These are phyloP conservation scores for Carnegiea gigantea DNA, from an alignment of 179 eudicot genomes.

Conservation along the genomic window DNA sequence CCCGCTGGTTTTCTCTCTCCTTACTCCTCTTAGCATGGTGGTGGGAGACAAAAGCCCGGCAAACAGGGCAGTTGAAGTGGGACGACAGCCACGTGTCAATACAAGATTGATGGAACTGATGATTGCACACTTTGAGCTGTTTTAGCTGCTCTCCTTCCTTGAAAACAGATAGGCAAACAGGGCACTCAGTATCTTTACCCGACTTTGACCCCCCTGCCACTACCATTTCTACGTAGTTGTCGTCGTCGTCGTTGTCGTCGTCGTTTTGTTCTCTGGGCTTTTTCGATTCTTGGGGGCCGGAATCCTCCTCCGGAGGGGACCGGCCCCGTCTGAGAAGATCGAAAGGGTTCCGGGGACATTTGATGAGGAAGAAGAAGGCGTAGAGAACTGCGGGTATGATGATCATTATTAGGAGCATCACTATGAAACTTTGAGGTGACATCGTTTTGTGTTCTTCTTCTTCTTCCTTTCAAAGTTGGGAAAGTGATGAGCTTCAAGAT, in stretches of 20 bases:
- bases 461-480: background rate
- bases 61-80: conserved; percentile 60
- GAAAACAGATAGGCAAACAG: conserved; percentile 52
- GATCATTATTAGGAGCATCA: conserved; percentile 43
- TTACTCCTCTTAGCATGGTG: conserved; percentile 7
- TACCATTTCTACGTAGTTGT: conserved; percentile 23
- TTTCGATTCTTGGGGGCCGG: background rate
- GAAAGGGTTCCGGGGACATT: conserved; percentile 32
- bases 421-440: conserved; percentile 30
- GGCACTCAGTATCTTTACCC: conserved; percentile 41
- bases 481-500: conserved; percentile 7
- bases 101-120: conserved; percentile 57
- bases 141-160: conserved; percentile 47
- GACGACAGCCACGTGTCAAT: conserved; percentile 58
- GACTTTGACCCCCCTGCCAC: conserved; percentile 11
- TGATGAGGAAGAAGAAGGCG: conserved; percentile 40
- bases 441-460: conserved; percentile 23
- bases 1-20: conserved; percentile 7
- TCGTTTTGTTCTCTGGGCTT: background rate
- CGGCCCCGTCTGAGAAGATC: background rate
- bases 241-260: background rate
- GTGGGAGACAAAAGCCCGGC: conserved; percentile 41
- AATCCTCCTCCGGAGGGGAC: background rate
- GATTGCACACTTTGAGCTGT: conserved; percentile 44
- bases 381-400: conserved; percentile 41